Evolutionary conservation across 2,329 filamentous ascomycete species (phyloP).

Genomic region (Colletotrichum lini): DNA sequence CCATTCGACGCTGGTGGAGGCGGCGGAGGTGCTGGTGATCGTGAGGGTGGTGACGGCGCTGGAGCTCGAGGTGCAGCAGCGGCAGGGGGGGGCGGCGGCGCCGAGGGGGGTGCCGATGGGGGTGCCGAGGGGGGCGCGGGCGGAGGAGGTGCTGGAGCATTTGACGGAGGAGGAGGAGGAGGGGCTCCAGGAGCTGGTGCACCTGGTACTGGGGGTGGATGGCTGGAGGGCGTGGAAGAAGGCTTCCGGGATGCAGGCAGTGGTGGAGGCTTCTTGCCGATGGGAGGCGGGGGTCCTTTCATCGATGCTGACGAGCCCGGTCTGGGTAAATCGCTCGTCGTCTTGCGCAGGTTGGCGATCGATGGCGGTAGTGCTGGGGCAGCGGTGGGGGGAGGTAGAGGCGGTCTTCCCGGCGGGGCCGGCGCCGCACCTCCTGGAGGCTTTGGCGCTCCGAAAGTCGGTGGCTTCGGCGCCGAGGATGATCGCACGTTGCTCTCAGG

Average conservation of each 20-base stretch:
- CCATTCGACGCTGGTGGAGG: conserved; percentile 52
- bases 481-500: conserved; percentile 71
- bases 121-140: conserved; percentile 55
- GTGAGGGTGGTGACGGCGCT: conserved; percentile 55
- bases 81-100: conserved; percentile 58
- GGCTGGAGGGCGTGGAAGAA: conserved; percentile 55
- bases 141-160: conserved; percentile 58
- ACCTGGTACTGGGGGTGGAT: conserved; percentile 53
- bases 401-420: conserved; percentile 69
- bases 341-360: conserved; percentile 74
- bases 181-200: conserved; percentile 50
- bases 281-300: conserved; percentile 81
- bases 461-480: conserved; percentile 67
- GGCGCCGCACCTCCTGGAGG: conserved; percentile 73
- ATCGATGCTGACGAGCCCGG: conserved; percentile 73
- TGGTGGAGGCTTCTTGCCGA: conserved; percentile 82
- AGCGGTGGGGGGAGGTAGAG: conserved; percentile 58
- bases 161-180: conserved; percentile 51
- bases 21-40: conserved; percentile 52
- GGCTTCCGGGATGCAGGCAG: conserved; percentile 73
- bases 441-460: conserved; percentile 68
- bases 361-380: conserved; percentile 65
- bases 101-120: conserved; percentile 57
- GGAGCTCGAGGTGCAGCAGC: conserved; percentile 55
- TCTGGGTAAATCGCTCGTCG: conserved; percentile 63